Percentiles rank a stretch among this genome's conserved stretches.
phyloP scores from a whole-genome alignment of 2,329 filamentous ascomycete genomes.

The Aspergillus aculeatinus region DNA sequence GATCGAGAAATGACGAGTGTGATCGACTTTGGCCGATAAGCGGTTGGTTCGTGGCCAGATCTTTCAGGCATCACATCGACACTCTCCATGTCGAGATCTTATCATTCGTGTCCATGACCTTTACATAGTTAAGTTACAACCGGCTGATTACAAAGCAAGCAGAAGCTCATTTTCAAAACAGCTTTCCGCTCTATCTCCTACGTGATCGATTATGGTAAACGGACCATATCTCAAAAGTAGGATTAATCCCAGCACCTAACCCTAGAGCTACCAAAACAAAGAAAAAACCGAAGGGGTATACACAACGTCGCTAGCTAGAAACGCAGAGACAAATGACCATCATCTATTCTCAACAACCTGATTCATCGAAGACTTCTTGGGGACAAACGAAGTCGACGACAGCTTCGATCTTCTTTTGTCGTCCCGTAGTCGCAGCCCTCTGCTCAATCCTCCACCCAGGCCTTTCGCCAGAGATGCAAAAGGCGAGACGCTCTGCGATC shows the following conservation, averaged over 20 bases:
- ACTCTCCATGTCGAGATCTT: neutral
- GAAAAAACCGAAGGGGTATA: conserved; percentile 8
- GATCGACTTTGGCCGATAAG: neutral
- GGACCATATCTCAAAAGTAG: neutral
- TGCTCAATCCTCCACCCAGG: conserved; percentile 43
- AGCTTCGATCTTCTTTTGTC: conserved; percentile 29
- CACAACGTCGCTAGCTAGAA: neutral
- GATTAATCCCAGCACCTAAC: neutral
- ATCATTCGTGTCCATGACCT: neutral
- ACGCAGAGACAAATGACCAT: conserved; percentile 2
- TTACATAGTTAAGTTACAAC: no score
- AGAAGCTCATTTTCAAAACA: no score
- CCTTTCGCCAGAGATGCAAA: conserved; percentile 44
- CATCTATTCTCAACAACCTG: conserved; percentile 25
- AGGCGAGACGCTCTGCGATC: conserved; percentile 36
- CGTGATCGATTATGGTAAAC: neutral
- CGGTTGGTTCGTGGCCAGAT: neutral
- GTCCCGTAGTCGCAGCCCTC: conserved; percentile 37
- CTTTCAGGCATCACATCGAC: neutral
- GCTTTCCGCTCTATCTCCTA: neutral
- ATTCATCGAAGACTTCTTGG: conserved; percentile 26
- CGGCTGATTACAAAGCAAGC: no score
- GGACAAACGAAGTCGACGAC: conserved; percentile 18
- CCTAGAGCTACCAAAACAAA: neutral
- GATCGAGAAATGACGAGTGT: neutral